Evolutionary conservation across 106 monocot species (phyloP), one percentile per base, ranked within the genome.

Genomic region (Dendrobium huoshanense): DNA sequence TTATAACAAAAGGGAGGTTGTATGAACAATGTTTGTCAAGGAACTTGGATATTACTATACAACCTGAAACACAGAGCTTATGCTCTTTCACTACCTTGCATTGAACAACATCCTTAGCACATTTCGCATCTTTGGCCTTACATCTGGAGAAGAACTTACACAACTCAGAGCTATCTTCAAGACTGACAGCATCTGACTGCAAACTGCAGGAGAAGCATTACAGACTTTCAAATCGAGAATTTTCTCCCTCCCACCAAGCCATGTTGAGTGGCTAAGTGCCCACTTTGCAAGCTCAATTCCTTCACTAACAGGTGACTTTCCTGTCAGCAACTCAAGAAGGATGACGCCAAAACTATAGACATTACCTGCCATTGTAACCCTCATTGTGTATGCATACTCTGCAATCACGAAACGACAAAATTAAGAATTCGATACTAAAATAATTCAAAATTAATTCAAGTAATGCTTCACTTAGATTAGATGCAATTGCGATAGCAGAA

Each of bases 321-420:
- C 93, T 13, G 93, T 90, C 58, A 93, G 41, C 64, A 93, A 17
- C 59, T 93, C 93, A 1, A 51, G 51, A 10, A 51, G 51, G 51
- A 51, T 13, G 13, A 51, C 51, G 13, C 51, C 51, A 51, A 51
- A 93, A 49, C 93, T 93, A 73, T 93, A 93, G 7, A 93, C 87
- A 79, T 91, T 91, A 33, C 93, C 89, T 2, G 89, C 78, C 79
- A 77, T 79, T 15, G 91, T 91, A 77, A 91, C 78, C 79, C 82
- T 89, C 93, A 94, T 89, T 0, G 87, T 91, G 77, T 91, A 94
- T 19, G 93, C 89, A 48, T 91, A 94, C 84, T 94, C 93, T 91
- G 87, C 86, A 86, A 75, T 48, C 77, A 86, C 59, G 33, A 75
- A 70, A 77, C 29, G 75, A 10, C 3, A 51, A 10, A 13, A 51